Evolutionary conservation across 768 basidiomycete genomes (phyloP).

Genomic region (Calvatia gigantea): DNA sequence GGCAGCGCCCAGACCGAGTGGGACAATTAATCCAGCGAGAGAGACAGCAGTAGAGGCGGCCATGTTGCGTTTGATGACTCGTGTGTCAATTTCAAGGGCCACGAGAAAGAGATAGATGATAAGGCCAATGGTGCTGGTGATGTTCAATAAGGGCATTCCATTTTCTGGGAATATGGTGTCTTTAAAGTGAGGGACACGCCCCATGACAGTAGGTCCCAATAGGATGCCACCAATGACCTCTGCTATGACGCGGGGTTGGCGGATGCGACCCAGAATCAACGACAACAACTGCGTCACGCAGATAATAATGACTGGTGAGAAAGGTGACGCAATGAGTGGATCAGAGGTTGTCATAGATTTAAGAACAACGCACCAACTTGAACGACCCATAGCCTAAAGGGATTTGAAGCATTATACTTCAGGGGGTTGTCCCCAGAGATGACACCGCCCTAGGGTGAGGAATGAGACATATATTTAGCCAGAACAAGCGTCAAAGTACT

Average conservation of each 20-base stretch:
- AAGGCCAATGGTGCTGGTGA: constrained; percentile 75
- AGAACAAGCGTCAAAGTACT: constrained; percentile 22
- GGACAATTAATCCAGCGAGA: constrained; percentile 64
- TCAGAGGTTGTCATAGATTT: background rate
- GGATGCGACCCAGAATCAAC: constrained; percentile 59
- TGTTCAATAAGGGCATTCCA: constrained; percentile 55
- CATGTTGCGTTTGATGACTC: constrained; percentile 62
- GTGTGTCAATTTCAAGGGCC: constrained; percentile 79
- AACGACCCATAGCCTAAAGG: constrained; percentile 73
- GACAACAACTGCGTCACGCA: constrained; percentile 72
- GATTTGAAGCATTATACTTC: constrained; percentile 57
- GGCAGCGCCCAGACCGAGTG: constrained; percentile 79
- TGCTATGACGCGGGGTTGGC: constrained; percentile 90
- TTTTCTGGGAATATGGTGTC: constrained; percentile 50
- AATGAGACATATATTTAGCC: background rate
- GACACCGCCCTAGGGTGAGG: constrained; percentile 58
- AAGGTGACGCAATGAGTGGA: background rate
- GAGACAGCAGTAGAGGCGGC: constrained; percentile 57
- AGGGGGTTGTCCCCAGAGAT: constrained; percentile 76
- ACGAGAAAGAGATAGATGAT: constrained; percentile 81
- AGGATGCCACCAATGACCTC: constrained; percentile 91
- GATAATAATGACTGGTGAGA: constrained; percentile 70
- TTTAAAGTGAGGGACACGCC: constrained; percentile 74
- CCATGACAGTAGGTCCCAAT: constrained; percentile 76
- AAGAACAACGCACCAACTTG: constrained; percentile 53